Conservation (phyloP, 2,329 filamentous ascomycete genomes). For the Aspergillus niger region DNA sequence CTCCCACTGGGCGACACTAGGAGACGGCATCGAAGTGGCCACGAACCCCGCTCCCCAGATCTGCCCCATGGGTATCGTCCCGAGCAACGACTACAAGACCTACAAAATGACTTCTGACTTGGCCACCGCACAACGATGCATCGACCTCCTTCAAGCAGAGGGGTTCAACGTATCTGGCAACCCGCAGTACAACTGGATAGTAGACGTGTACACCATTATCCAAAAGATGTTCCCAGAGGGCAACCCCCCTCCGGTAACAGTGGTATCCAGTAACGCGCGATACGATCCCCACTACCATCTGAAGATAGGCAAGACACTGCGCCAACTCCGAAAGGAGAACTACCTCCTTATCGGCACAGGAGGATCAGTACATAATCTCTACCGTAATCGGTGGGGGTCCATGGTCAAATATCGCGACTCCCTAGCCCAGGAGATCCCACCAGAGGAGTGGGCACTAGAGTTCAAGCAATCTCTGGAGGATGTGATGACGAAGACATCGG, state of each 20-base stretch:
- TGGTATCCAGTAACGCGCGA: conserved; percentile 40
- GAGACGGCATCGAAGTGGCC: not conserved
- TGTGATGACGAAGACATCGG: not conserved
- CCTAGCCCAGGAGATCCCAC: not conserved
- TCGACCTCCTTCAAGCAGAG: not conserved
- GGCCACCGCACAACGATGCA: not conserved
- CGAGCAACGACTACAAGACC: not conserved
- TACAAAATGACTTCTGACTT: not conserved
- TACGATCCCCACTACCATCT: conserved; percentile 12
- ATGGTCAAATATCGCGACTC: not conserved
- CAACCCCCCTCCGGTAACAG: not conserved
- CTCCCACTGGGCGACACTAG: not conserved
- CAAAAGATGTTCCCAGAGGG: not conserved
- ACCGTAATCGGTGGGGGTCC: not conserved
- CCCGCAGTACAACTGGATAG: not conserved
- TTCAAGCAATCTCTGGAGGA: not conserved
- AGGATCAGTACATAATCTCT: not conserved
- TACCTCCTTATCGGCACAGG: not conserved
- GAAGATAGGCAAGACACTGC: not conserved
- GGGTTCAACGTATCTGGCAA: not conserved
- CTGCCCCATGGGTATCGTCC: not conserved
- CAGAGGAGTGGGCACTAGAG: not conserved
- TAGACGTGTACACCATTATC: not conserved
- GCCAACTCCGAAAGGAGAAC: not conserved
- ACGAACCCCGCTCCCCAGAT: not conserved